phyloP scores from a whole-genome alignment of 805 yeast genomes.

The Kurtzmaniella cleridarum region DNA sequence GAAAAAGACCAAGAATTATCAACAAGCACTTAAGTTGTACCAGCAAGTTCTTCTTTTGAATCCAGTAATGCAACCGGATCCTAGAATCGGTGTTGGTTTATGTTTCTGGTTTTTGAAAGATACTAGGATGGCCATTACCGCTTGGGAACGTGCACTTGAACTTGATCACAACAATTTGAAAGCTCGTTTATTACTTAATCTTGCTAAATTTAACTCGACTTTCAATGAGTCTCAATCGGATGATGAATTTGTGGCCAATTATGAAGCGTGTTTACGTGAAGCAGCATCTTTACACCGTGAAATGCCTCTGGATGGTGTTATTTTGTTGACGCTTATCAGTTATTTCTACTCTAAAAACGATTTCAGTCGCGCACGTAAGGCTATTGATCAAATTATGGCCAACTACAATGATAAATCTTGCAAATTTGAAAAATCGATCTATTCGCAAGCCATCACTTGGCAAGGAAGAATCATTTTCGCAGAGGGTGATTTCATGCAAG shows the following conservation, averaged over 20 bases:
- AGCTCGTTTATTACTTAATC: constrained; percentile 60
- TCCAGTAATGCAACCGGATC: constrained; percentile 82
- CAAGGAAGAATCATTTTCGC: constrained; percentile 71
- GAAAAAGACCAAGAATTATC: constrained; percentile 60
- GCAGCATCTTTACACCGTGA: constrained; percentile 32
- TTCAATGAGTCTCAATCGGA: constrained; percentile 51
- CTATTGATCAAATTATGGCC: constrained; percentile 2
- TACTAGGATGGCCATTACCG: constrained; percentile 62
- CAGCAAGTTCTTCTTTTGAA: constrained; percentile 76
- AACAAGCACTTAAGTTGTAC: constrained; percentile 70
- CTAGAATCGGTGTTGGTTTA: constrained; percentile 89
- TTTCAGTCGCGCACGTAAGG: constrained; percentile 8
- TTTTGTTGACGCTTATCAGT: constrained; percentile 62
- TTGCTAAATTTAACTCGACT: constrained; percentile 64
- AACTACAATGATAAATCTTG: constrained; percentile 16
- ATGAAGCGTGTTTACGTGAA: constrained; percentile 53
- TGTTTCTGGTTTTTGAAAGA: constrained; percentile 90
- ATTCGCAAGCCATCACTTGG: constrained; percentile 59
- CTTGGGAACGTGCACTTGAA: constrained; percentile 80
- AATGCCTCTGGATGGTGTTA: constrained; percentile 49
- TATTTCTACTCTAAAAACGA: constrained; percentile 69
- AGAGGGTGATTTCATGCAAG: constrained; percentile 54
- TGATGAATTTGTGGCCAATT: constrained; percentile 56
- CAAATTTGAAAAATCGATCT: constrained; percentile 22
- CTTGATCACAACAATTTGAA: constrained; percentile 55